Conservation (phyloP, 2,329 filamentous ascomycete species). For the Cladobotryum protrusum region DNA sequence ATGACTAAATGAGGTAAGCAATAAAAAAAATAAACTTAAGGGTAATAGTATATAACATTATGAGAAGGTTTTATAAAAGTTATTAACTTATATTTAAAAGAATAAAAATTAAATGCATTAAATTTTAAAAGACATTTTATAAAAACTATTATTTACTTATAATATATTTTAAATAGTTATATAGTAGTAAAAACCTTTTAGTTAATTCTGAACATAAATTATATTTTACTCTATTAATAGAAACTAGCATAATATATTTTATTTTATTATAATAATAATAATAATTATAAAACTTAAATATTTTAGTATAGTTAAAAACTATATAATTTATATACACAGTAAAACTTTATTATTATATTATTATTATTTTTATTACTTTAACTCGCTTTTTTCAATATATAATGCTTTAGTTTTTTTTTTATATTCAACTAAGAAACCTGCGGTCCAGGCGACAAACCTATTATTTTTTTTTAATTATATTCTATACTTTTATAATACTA, state of each 20-base stretch:
- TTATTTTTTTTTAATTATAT: no score
- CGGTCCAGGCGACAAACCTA: no score
- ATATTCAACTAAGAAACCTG: no score
- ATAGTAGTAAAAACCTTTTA: not conserved
- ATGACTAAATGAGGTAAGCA: no score
- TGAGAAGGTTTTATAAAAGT: not conserved
- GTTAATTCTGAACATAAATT: not conserved
- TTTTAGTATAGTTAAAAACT: no score
- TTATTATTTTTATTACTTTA: no score
- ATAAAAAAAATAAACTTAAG: no score
- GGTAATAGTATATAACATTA: no score
- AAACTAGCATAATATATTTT: not conserved
- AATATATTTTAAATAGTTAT: not conserved
- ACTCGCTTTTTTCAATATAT: no score
- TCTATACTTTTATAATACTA: no score
- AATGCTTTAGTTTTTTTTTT: no score
- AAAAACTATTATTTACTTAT: not conserved
- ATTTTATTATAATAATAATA: not conserved
- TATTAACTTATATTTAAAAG: not conserved
- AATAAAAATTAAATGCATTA: not conserved
- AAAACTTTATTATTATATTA: no score
- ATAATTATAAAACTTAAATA: not conserved
- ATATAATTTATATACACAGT: not conserved
- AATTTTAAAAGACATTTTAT: not conserved
- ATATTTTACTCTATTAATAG: not conserved